Base-by-base conservation (phyloP, 768 basidiomycete genomes). In the Kwoniella bestiolae region DNA sequence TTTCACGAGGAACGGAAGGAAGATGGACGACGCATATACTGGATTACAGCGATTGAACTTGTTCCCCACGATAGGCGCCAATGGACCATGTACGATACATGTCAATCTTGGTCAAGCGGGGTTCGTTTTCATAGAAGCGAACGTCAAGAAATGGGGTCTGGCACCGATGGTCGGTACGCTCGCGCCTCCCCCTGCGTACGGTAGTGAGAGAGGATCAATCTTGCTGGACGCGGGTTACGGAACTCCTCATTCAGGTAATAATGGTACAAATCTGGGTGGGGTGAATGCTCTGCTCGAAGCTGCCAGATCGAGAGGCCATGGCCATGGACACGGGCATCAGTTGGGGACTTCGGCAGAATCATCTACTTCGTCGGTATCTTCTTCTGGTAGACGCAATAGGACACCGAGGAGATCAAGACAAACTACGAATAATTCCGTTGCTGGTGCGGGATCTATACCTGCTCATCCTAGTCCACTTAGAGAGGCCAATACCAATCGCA, bases 141-240 rank as follows among this genome's bases (percentile, higher is more conserved):
- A 99, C 78, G 96, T 99, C 68, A 99, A 99, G 86, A 98, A 97
- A 80, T 99, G 96, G 96, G 96, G 96, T 18, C 82, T 98, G 32
- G 96, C 96, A 34, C 96, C 96, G 7, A 96, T 94, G 79, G 90
- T 94, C 14, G 96, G 96, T 51, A 98, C 96, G 0, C 85, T 98
- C 9, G 95, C 95, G 1, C 96, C 96, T 16, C 96, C 96, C 29
- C 96, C 96, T 5, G 94, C 96, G 0, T 98, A 98, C 81, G 96
- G 96, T 18, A 93, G 91, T 73, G 96, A 99, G 80, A 86, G 94
- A 11, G 96, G 95, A 7, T 95, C 92, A 77, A 97, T 99, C 63
- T 84, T 99, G 8, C 85, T 99, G 2, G 94, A 96, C 80, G 91
- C 94, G 1, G 94, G 93, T 21, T 89, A 88, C 41, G 83, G 80